Percentiles rank a stretch among this genome's conserved stretches.
phyloP scores from a whole-genome alignment of 352 stramenopile species.

The Phytophthora quininea region DNA sequence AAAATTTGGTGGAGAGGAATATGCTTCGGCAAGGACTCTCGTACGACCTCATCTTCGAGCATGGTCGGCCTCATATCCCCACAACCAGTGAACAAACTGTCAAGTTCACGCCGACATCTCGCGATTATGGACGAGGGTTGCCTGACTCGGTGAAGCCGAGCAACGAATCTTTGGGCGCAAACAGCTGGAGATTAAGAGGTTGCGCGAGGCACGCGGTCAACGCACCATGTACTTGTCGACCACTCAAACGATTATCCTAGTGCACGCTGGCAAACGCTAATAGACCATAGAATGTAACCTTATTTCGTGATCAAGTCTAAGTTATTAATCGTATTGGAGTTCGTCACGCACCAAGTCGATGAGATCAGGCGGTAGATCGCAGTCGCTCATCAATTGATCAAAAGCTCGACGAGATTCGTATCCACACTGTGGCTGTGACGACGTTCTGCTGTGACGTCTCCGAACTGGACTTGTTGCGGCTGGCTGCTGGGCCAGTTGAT shows the following conservation, averaged over 20 bases:
- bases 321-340: not conserved
- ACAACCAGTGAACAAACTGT: constrained; percentile 44
- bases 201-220: constrained; percentile 41
- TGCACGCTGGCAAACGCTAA: constrained; percentile 25
- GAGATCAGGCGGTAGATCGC: constrained; percentile 44
- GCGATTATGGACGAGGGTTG: constrained; percentile 52
- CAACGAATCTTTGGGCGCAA: constrained; percentile 40
- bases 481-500: constrained; percentile 13
- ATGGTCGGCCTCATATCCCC: constrained; percentile 53
- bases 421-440: not conserved
- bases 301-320: not conserved
- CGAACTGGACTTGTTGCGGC: not conserved
- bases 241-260: constrained; percentile 56
- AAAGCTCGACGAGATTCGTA: constrained; percentile 21
- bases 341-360: constrained; percentile 33
- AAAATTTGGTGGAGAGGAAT: constrained; percentile 55
- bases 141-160: constrained; percentile 34
- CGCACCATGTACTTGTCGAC: constrained; percentile 63
- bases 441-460: not conserved
- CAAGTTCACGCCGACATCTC: constrained; percentile 67
- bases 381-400: constrained; percentile 24
- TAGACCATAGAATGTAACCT: not conserved
- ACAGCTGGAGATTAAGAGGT: constrained; percentile 50
- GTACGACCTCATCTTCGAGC: constrained; percentile 80
- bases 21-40: constrained; percentile 62